phyloP scores from a whole-genome alignment of 2,329 filamentous ascomycete species.

The Apiospora aurea region DNA sequence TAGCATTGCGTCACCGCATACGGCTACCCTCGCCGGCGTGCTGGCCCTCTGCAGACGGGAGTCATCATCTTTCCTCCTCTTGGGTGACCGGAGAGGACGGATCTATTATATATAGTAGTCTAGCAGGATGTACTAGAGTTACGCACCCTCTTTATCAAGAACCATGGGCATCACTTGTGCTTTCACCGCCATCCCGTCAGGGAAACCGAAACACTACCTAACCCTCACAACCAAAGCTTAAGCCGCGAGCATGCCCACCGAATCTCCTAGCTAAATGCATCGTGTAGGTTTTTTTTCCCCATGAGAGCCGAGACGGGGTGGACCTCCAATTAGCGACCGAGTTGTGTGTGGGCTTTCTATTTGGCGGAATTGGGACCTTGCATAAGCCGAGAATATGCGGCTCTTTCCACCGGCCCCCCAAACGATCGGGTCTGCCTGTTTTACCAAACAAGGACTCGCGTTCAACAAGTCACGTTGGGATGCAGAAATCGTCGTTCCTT shows the following conservation, averaged over 20 bases:
- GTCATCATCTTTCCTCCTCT: neutral
- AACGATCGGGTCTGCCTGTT: neutral
- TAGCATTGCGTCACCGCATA: conserved; percentile 5
- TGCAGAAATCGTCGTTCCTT: conserved; percentile 5
- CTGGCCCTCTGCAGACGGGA: neutral
- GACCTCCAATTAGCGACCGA: neutral
- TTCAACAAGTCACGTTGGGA: conserved; percentile 7
- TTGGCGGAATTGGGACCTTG: conserved; percentile 27
- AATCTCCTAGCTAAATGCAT: conserved; percentile 18
- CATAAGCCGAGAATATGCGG: conserved; percentile 30
- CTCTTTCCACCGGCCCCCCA: conserved; percentile 29
- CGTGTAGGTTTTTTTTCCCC: conserved; percentile 1
- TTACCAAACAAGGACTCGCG: neutral
- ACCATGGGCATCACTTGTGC: neutral
- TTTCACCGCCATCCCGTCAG: conserved; percentile 4
- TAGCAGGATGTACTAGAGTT: neutral
- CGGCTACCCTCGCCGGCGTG: conserved; percentile 2
- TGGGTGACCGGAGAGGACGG: neutral
- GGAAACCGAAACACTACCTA: neutral
- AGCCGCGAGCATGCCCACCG: conserved; percentile 13
- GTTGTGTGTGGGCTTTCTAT: neutral
- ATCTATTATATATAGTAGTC: neutral
- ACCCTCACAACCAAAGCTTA: neutral
- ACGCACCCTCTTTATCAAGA: neutral
- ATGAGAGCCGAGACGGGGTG: conserved; percentile 9